Percentiles rank a stretch among this genome's conserved stretches.
Conservation (phyloP, 495 filamentous ascomycete genomes). For the Aspergillus cristatus region DNA sequence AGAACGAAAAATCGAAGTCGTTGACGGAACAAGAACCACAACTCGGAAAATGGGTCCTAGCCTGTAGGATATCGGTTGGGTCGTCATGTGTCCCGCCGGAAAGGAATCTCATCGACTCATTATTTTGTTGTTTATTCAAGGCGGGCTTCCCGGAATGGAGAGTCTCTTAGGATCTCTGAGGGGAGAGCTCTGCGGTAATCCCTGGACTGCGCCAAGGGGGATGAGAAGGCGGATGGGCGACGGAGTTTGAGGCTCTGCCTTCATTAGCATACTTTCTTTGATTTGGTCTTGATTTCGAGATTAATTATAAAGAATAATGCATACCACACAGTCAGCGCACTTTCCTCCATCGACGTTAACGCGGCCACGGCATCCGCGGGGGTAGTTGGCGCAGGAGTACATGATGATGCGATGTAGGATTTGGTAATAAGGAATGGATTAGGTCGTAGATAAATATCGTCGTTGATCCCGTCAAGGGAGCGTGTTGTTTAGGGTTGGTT, state of each 20-base stretch:
- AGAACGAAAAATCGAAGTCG: slow-evolving; percentile 2
- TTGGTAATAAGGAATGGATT: too few species aligned
- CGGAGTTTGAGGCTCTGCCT: slow-evolving; percentile 36
- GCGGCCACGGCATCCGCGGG: slow-evolving; percentile 42
- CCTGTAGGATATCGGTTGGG: slow-evolving; percentile 4
- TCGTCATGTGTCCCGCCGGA: not conserved
- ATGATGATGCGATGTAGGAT: slow-evolving; percentile 16
- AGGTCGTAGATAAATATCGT: slow-evolving; percentile 3
- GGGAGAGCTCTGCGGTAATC: slow-evolving; percentile 34
- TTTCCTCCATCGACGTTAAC: slow-evolving; percentile 35
- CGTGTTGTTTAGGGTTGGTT: slow-evolving; percentile 7
- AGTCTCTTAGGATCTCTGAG: slow-evolving; percentile 28
- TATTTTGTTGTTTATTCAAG: too few species aligned
- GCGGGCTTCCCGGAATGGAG: slow-evolving; percentile 15
- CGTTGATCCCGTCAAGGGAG: slow-evolving; percentile 16
- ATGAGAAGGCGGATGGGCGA: slow-evolving; percentile 27
- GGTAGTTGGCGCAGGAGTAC: slow-evolving; percentile 45
- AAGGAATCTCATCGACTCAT: not conserved
- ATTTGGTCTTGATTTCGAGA: too few species aligned
- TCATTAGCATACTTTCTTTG: too few species aligned
- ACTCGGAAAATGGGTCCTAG: too few species aligned
- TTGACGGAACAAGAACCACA: too few species aligned
- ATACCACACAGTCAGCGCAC: slow-evolving; percentile 40
- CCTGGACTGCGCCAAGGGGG: slow-evolving; percentile 36
- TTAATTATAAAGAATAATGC: slow-evolving; percentile 9